phyloP scores from a whole-genome alignment of 306 rosid species.

The Prosopis cineraria region DNA sequence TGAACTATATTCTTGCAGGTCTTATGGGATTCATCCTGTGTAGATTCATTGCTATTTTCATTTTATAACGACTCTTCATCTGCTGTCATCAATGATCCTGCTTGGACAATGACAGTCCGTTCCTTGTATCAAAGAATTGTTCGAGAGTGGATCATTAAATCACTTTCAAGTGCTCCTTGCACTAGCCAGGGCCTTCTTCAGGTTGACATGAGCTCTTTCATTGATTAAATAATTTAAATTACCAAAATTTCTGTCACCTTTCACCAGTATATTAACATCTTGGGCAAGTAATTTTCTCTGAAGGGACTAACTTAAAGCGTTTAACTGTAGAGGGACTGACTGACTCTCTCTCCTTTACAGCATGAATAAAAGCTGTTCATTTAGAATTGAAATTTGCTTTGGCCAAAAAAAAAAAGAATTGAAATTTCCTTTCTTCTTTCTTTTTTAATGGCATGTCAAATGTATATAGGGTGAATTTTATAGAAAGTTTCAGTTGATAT shows the following conservation, averaged over 20 bases:
- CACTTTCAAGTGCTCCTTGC: slow-evolving; percentile 94
- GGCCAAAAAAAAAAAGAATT: no score
- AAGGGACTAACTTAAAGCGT: slow-evolving; percentile 8
- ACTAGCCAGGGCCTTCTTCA: slow-evolving; percentile 99
- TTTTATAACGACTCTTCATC: slow-evolving; percentile 77
- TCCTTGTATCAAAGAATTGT: slow-evolving; percentile 86
- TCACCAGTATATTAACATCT: neutral
- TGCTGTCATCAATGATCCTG: slow-evolving; percentile 83
- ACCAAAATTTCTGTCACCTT: slow-evolving; percentile 14
- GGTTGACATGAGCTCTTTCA: slow-evolving; percentile 55
- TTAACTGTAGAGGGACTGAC: slow-evolving; percentile 11
- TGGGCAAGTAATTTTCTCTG: neutral
- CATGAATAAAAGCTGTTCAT: neutral
- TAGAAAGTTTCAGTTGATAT: slow-evolving; percentile 6
- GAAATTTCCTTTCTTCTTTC: neutral
- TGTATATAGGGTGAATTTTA: no score
- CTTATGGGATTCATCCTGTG: slow-evolving; percentile 88
- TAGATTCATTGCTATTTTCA: slow-evolving; percentile 86
- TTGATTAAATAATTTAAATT: slow-evolving; percentile 19
- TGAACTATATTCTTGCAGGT: slow-evolving; percentile 62
- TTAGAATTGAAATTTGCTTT: slow-evolving; percentile 10
- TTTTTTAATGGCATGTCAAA: slow-evolving; percentile 11
- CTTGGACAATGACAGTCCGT: slow-evolving; percentile 84
- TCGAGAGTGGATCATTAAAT: slow-evolving; percentile 93
- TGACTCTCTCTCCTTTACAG: slow-evolving; percentile 28